Evolutionary conservation across 176 grass and related monocot species (phyloP).

Genomic region (Zea mays): DNA sequence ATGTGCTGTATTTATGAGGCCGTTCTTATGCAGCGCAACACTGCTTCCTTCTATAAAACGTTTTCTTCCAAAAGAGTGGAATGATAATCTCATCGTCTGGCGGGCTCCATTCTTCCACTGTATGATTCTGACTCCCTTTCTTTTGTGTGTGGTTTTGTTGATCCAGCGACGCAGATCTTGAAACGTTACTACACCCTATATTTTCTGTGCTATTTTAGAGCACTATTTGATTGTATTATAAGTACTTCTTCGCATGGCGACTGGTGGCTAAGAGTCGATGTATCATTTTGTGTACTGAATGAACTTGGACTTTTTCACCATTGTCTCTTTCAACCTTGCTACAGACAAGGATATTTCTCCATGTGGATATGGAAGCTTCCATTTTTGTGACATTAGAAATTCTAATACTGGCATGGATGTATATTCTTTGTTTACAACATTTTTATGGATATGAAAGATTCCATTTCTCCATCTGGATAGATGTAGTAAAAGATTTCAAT

Average conservation of each 20-base stretch:
- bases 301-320: neutral
- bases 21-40: conserved; percentile 58
- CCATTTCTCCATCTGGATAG: neutral
- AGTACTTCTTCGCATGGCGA: neutral
- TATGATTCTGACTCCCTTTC: conserved; percentile 36
- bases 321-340: neutral
- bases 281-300: neutral
- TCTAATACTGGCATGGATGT: neutral
- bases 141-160: neutral
- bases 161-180: neutral
- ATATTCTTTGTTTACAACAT: neutral
- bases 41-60: conserved; percentile 71
- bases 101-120: conserved; percentile 59
- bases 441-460: neutral
- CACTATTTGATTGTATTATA: neutral
- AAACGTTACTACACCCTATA: neutral
- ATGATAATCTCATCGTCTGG: conserved; percentile 60
- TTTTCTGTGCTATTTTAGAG: neutral
- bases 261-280: neutral
- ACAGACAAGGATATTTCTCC: neutral
- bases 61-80: conserved; percentile 83
- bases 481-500: neutral
- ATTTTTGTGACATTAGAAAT: neutral
- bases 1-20: neutral
- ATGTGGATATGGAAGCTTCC: neutral